A percentile compares a stretch with the other conserved stretches of the same genome.
These are phyloP conservation scores for Dendrobium huoshanense DNA, from an alignment of 106 monocot genomes.

Conservation along the genomic window DNA sequence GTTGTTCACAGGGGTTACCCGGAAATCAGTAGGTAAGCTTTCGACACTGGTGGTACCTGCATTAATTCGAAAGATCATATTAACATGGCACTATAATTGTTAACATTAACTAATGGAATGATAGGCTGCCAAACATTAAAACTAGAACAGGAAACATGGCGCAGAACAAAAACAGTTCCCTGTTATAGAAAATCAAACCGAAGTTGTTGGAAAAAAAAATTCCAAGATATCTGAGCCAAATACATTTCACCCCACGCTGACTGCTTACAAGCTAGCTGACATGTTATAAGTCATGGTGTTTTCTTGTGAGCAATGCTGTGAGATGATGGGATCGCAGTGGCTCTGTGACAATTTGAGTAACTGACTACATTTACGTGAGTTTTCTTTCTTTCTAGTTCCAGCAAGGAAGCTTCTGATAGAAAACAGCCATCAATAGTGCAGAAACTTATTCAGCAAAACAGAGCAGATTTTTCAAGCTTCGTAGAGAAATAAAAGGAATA, in stretches of 20 bases:
- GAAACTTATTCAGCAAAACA: too few relatives aligned
- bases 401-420: too few relatives aligned
- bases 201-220: not conserved
- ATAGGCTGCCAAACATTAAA: not conserved
- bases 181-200: not conserved
- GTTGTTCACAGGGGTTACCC: slow-evolving; percentile 57
- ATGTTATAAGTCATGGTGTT: not conserved
- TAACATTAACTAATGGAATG: not conserved
- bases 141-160: not conserved
- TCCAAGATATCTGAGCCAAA: not conserved
- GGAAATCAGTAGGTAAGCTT: slow-evolving; percentile 54
- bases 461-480: too few relatives aligned
- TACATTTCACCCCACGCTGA: not conserved
- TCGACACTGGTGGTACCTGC: slow-evolving; percentile 63
- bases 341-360: too few relatives aligned
- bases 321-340: too few relatives aligned
- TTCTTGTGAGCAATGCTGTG: too few relatives aligned
- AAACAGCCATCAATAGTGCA: too few relatives aligned
- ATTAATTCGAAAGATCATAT: slow-evolving; percentile 2
- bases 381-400: too few relatives aligned
- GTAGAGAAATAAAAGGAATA: too few relatives aligned
- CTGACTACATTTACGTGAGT: too few relatives aligned
- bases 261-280: not conserved
- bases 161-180: not conserved
- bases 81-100: not conserved